A percentile compares a stretch with the other conserved stretches of the same genome.
Conservation (phyloP, 352 stramenopile genomes). For the Pythium sp. region DNA sequence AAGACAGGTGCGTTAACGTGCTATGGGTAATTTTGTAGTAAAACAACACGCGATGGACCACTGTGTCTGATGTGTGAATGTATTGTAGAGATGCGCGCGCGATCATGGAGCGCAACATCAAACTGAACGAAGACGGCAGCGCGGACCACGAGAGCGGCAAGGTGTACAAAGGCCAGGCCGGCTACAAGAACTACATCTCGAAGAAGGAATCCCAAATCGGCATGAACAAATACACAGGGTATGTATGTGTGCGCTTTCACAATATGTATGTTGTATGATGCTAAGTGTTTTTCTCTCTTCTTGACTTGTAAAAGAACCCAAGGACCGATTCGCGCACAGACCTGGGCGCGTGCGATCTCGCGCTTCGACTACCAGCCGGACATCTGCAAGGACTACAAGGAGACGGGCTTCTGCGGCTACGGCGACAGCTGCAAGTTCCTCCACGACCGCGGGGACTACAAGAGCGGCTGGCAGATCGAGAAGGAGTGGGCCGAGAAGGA, state of each 20-base stretch:
- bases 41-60: too few species aligned
- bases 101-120: conserved; percentile 75
- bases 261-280: not conserved
- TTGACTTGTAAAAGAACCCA: conserved; percentile 59
- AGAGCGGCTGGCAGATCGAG: conserved; percentile 98
- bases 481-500: conserved; percentile 94
- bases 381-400: conserved; percentile 99
- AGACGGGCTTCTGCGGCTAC: conserved; percentile 99
- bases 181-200: conserved; percentile 86
- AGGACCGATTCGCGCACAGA: conserved; percentile 93
- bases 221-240: conserved; percentile 90
- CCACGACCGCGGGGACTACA: conserved; percentile 97
- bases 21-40: too few species aligned
- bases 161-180: conserved; percentile 78
- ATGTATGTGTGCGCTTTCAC: conserved; percentile 10
- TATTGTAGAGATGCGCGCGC: conserved; percentile 65
- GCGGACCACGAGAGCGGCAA: conserved; percentile 67
- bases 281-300: not conserved
- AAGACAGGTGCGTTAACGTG: conserved; percentile 35
- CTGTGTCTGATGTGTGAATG: not conserved
- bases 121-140: conserved; percentile 67
- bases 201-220: conserved; percentile 87
- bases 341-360: conserved; percentile 92
- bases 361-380: conserved; percentile 98
- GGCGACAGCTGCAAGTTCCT: conserved; percentile 97